Percentiles rank a stretch among this genome's conserved stretches.
These are phyloP conservation scores for Saksenaea oblongispora DNA, from an alignment of 371 early-diverging fungal genomes.

Conservation along the genomic window DNA sequence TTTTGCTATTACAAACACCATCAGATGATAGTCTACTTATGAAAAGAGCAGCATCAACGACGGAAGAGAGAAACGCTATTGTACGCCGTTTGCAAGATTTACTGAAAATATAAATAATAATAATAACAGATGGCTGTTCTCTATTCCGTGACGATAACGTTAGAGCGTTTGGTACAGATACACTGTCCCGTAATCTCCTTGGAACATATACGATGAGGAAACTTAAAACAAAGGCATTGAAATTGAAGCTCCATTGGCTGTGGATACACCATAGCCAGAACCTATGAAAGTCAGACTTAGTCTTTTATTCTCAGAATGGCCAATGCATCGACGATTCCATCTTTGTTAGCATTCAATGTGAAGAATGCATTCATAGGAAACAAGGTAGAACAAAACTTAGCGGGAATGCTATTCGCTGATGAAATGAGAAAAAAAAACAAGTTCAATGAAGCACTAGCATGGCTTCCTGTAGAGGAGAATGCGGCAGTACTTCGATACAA, in stretches of 20 bases:
- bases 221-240: too few species aligned
- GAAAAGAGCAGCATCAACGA: background rate
- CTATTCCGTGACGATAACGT: too few species aligned
- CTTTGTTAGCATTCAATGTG: constrained; percentile 24
- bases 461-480: constrained; percentile 29
- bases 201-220: too few species aligned
- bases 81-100: background rate
- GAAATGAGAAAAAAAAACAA: background rate
- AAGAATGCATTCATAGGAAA: constrained; percentile 20
- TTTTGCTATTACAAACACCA: background rate
- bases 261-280: too few species aligned
- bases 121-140: too few species aligned
- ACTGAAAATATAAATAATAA: background rate
- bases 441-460: constrained; percentile 34
- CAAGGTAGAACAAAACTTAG: constrained; percentile 8
- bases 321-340: background rate
- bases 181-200: too few species aligned
- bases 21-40: background rate
- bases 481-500: constrained; percentile 30
- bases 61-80: background rate
- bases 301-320: constrained; percentile 8
- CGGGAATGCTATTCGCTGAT: background rate
- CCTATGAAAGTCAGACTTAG: too few species aligned
- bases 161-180: background rate
- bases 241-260: too few species aligned